Percentiles rank a stretch among this genome's conserved stretches.
Conservation (phyloP, 2,329 filamentous ascomycete genomes). For the Chaetomiaceae sp. region DNA sequence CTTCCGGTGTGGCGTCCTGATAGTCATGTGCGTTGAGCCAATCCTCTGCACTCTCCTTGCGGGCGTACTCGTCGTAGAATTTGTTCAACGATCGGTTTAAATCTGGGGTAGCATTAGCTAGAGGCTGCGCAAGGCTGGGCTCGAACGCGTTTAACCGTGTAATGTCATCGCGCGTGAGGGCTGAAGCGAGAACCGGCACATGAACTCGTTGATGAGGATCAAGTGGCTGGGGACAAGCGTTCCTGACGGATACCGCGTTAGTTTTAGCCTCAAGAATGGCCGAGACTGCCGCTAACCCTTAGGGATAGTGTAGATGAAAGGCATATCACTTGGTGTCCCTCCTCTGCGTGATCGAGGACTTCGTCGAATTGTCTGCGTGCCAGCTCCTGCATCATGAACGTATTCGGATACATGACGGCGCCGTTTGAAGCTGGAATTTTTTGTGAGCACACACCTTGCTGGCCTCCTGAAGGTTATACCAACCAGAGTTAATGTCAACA, state of each 20-base stretch:
- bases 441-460: not conserved
- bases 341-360: not conserved
- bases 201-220: not conserved
- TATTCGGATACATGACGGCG: not conserved
- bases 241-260: not conserved
- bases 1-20: not conserved
- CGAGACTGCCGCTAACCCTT: not conserved
- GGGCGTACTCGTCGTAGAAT: not conserved
- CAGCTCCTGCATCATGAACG: not conserved
- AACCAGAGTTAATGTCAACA: not conserved
- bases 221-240: not conserved
- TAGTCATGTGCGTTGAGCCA: not conserved
- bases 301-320: not conserved
- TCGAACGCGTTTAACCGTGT: not conserved
- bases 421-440: not conserved
- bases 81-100: slow-evolving; percentile 1
- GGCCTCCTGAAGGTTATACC: too few species aligned
- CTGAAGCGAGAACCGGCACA: not conserved
- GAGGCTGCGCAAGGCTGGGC: not conserved
- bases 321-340: not conserved
- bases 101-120: not conserved
- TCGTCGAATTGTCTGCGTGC: not conserved
- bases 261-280: not conserved
- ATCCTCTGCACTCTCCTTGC: not conserved
- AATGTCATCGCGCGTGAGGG: not conserved